A percentile compares a stretch with the other conserved stretches of the same genome.
Conservation (phyloP, 768 basidiomycete species). For the Chalciporus piperatus region DNA sequence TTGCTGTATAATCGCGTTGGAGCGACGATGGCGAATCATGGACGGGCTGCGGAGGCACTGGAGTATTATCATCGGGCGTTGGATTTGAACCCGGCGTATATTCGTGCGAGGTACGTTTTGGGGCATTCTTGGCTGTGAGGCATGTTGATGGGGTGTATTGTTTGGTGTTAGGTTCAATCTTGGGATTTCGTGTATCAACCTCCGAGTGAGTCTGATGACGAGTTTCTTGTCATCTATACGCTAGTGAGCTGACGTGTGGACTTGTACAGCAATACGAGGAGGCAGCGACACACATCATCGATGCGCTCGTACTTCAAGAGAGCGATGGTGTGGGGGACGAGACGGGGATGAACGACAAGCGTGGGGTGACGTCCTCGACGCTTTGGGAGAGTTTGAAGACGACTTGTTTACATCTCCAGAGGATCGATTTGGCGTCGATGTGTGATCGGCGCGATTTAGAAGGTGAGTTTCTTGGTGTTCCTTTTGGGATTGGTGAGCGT, state of each 20-base stretch:
- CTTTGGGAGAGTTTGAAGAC: constrained; percentile 90
- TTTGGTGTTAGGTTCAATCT: constrained; percentile 75
- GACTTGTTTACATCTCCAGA: constrained; percentile 75
- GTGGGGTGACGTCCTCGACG: constrained; percentile 71
- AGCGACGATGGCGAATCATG: constrained; percentile 90
- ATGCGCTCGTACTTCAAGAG: constrained; percentile 87
- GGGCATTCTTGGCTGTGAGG: background rate
- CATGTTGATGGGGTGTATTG: background rate
- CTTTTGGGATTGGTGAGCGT: background rate
- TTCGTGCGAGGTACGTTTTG: constrained; percentile 71
- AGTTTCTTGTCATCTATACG: constrained; percentile 4
- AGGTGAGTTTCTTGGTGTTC: constrained; percentile 43
- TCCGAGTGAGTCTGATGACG: constrained; percentile 54
- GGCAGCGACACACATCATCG: constrained; percentile 82
- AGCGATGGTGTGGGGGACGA: constrained; percentile 66
- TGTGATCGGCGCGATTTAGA: constrained; percentile 75
- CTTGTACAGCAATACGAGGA: constrained; percentile 71
- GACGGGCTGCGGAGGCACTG: constrained; percentile 75
- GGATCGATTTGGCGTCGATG: constrained; percentile 70
- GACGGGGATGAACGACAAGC: constrained; percentile 43
- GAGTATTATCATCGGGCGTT: constrained; percentile 85
- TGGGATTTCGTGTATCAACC: constrained; percentile 88
- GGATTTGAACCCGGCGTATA: constrained; percentile 84
- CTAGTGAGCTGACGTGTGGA: background rate
- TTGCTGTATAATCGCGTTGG: constrained; percentile 90